Evolutionary conservation across 208 protist genomes (phyloP), one percentile per base, ranked within the genome.

Genomic region (Wallacemonas collosoma): DNA sequence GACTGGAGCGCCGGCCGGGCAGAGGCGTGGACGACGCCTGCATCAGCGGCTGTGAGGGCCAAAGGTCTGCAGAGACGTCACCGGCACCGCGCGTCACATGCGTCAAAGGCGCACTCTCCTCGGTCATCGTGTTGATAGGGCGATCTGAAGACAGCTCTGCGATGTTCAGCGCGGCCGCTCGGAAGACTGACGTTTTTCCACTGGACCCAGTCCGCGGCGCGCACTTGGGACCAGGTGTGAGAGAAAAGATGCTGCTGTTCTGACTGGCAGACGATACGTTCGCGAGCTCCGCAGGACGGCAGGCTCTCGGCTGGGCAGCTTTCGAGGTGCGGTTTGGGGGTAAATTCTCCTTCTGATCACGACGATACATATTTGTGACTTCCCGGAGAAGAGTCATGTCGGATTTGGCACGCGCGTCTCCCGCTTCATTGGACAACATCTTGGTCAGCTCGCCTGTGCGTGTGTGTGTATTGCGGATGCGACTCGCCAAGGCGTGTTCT

Each of bases 301-400:
- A 7, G 44, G 60, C 41, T 53, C 7, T 65, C 41, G 15, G 11
- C 17, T 5, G 2, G 4, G 43, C 7, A 36, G 9, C n/a, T 8
- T 5, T 15, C 1, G n/a, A n/a, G 38, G 60, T 9, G 60, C 39
- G 6, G 6, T 4, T 4, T 15, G 80, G 80, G 0, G 72, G 75
- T 14, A 81, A 71, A 67, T 85, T 81, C 50, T 81, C 80, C 61
- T 85, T 85, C 55, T 80, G 77, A 0, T 72, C 71, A 35, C 55
- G 75, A 14, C 76, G 40, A 43, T 81, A 78, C 36, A 40, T 40
- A 47, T 81, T 81, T 2, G 75, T 85, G 41, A 85, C 65, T n/a
- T 85, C 76, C 7, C 76, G 80, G 40, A 85, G 79, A 2, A 73
- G 61, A 44, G 72, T 68, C 3, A 75, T 71, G 15, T 62, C 56